Evolutionary conservation across 169 alveolate species (phyloP).

Genomic region (Nephromyces sp.): DNA sequence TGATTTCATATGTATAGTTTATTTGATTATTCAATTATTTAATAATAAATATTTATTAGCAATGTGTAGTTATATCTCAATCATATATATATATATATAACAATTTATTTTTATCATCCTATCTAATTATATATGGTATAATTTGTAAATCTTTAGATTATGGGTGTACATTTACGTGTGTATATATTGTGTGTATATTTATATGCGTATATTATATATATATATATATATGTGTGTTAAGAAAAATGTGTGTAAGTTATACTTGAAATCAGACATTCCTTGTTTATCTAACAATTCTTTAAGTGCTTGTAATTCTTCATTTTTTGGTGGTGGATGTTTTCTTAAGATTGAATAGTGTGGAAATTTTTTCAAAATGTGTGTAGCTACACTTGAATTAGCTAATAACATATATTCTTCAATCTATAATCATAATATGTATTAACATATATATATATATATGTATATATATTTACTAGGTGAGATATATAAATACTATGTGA

Average conservation of each 20-base stretch:
- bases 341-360: conserved; percentile 19
- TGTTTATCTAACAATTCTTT: conserved; percentile 16
- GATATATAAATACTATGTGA: not conserved
- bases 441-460: not conserved
- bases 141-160: too few relatives aligned
- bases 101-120: too few relatives aligned
- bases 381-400: conserved; percentile 94
- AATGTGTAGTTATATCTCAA: too few relatives aligned
- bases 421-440: conserved; percentile 1
- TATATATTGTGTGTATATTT: too few relatives aligned
- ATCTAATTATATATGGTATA: too few relatives aligned
- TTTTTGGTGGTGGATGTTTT: conserved; percentile 49
- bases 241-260: conserved; percentile 57
- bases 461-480: not conserved
- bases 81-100: too few relatives aligned
- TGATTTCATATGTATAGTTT: too few relatives aligned
- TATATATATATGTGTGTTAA: conserved; percentile 34
- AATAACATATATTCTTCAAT: conserved; percentile 96
- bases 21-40: too few relatives aligned
- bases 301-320: conserved; percentile 11
- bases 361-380: conserved; percentile 21
- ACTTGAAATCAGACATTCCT: conserved; percentile 62
- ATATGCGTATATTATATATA: too few relatives aligned
- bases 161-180: too few relatives aligned
- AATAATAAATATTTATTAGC: too few relatives aligned